Base-by-base conservation (phyloP, 2,329 filamentous ascomycete species). In the Ascochyta clinopodiicola region DNA sequence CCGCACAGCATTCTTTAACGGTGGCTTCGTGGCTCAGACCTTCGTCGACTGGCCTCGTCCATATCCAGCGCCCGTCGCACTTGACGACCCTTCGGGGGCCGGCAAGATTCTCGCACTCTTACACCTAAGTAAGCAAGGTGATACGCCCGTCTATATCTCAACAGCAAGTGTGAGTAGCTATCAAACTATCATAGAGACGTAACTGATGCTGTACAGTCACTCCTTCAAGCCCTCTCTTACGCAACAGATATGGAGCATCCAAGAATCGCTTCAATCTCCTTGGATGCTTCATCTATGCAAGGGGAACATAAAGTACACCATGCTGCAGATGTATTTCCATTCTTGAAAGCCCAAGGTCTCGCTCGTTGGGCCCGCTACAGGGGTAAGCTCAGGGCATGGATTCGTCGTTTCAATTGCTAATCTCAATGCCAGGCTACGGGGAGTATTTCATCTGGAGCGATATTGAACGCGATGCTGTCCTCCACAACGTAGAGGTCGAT, bases 111-210 rank as follows among this genome's bases (percentile, higher is more conserved):
- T 56, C 1, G 27, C 58, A 1, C 34, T 47, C 5, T 6, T 40
- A 0, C 59, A 66, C 5, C 4, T 64, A 0, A 56, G 38, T 0
- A 50, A 52, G 13, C 9, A 37, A 1, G 59, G 62, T 0, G 50
- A 54, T 0, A 45, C 55, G 0, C 58, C 62, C 0, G 22, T 53
- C 0, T 63, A 44, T 7, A 38, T 64, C 0, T 57, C 60, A 0
- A 45, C 60, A 0, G 51, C 51, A 0, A 55, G 48, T 15, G 53
- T 56, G 2, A 52, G 55, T 34, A 15, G 2, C 2, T 22, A 9
- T 7, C 13, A 12, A n/a, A 3, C 10, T n/a, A 13, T 27, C 4
- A 12, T 8, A 17, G 32, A n/a, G 7, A 3, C 6, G 6, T 15
- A 2, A 29, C 17, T 40, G 6, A 52, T 4, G 19, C 0, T n/a